A percentile compares a stretch with the other conserved stretches of the same genome.
Evolutionary conservation across 352 stramenopile genomes (phyloP).

Genomic region (Lagenidium sp.): DNA sequence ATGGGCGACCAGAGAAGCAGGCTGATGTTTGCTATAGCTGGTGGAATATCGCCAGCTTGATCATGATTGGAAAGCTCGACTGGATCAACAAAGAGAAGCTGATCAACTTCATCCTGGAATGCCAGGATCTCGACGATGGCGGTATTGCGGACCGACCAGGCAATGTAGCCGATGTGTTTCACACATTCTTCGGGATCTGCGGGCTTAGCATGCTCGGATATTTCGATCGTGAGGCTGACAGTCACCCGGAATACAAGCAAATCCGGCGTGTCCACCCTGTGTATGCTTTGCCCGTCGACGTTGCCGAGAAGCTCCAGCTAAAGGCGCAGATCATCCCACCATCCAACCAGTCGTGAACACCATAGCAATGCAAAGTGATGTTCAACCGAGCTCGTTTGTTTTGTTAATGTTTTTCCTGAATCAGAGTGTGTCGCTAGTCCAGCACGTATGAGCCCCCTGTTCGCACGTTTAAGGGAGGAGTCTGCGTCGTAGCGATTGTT

Average conservation of each 20-base stretch:
- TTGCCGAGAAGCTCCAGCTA: constrained; percentile 85
- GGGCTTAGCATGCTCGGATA: constrained; percentile 92
- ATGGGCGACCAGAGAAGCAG: constrained; percentile 98
- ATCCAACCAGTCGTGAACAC: no score
- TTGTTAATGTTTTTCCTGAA: no score
- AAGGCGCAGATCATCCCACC: constrained; percentile 55
- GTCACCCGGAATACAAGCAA: constrained; percentile 38
- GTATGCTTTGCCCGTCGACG: constrained; percentile 91
- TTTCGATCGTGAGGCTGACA: constrained; percentile 66
- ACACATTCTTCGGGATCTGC: constrained; percentile 98
- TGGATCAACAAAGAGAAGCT: constrained; percentile 95
- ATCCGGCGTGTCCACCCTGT: constrained; percentile 92
- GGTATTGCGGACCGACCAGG: constrained; percentile 97
- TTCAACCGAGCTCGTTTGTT: no score
- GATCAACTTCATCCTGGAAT: constrained; percentile 90
- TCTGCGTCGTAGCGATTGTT: no score
- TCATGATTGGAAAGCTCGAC: constrained; percentile 91
- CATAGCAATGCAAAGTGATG: no score
- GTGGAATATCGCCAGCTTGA: constrained; percentile 98
- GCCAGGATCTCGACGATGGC: constrained; percentile 96
- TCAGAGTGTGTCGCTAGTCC: no score
- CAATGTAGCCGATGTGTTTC: constrained; percentile 96
- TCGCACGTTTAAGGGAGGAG: no score
- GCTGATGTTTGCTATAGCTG: constrained; percentile 99
- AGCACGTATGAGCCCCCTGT: no score